These are phyloP conservation scores for Fusarium drepaniforme DNA, from an alignment of 2,329 filamentous ascomycete species.

Conservation along the genomic window DNA sequence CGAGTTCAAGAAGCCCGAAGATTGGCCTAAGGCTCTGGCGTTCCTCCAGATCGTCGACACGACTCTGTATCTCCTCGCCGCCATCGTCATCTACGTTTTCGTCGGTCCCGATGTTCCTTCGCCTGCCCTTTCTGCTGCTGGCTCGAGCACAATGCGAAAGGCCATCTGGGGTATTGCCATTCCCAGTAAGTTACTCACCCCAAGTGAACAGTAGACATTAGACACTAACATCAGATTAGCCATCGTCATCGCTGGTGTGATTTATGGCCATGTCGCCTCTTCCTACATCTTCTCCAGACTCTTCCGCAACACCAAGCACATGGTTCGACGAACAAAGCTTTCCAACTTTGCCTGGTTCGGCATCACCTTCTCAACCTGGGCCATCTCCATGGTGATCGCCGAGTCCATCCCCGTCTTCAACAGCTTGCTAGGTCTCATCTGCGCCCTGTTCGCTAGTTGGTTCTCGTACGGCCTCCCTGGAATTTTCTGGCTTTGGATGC, in stretches of 20 bases:
- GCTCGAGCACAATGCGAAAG: conserved; percentile 65
- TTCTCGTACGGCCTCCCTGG: conserved; percentile 69
- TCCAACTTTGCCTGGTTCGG: conserved; percentile 69
- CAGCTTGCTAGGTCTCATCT: conserved; percentile 72
- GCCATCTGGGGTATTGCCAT: conserved; percentile 76
- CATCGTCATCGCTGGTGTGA: conserved; percentile 78
- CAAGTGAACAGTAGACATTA: too few species aligned
- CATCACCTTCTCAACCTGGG: conserved; percentile 68
- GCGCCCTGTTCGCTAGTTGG: conserved; percentile 74
- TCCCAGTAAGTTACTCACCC: conserved; percentile 50
- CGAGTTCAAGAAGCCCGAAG: conserved; percentile 70
- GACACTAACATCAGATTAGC: background rate
- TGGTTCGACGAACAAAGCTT: conserved; percentile 61
- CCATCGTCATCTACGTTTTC: conserved; percentile 76
- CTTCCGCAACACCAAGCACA: conserved; percentile 69
- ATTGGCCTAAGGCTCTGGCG: conserved; percentile 54
- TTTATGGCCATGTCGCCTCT: conserved; percentile 75
- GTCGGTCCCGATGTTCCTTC: conserved; percentile 71
- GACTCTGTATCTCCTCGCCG: conserved; percentile 72
- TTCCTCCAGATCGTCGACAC: conserved; percentile 72
- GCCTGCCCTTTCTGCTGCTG: conserved; percentile 75
- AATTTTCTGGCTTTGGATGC: conserved; percentile 62
- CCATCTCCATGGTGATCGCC: conserved; percentile 75
- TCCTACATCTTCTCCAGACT: conserved; percentile 76
- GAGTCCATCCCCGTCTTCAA: conserved; percentile 78